These are phyloP conservation scores for Peltaster fructicola DNA, from an alignment of 2,329 filamentous ascomycete genomes.

Conservation along the genomic window DNA sequence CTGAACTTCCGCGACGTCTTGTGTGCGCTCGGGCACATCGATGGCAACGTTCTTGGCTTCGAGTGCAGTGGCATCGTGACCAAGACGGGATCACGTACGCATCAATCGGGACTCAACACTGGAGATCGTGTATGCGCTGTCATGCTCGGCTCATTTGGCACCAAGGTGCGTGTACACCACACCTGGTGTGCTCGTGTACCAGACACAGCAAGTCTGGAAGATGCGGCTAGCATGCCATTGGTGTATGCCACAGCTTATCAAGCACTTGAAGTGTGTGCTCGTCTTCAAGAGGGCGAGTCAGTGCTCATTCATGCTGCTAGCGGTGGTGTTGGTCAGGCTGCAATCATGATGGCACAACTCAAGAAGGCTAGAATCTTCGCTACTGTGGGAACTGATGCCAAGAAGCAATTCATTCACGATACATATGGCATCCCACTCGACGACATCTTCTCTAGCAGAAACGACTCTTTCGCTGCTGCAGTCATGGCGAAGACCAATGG, in stretches of 20 bases:
- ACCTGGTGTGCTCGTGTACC: conserved; percentile 2
- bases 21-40: conserved; percentile 7
- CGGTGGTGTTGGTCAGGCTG: conserved; percentile 17
- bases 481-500: conserved; percentile 13
- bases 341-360: conserved; percentile 11
- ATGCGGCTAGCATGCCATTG: conserved; percentile 1
- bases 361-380: conserved; percentile 16
- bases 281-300: conserved; percentile 17
- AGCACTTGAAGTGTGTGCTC: conserved; percentile 13
- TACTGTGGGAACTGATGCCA: conserved; percentile 14
- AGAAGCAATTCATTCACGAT: conserved; percentile 12
- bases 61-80: conserved; percentile 1
- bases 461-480: conserved; percentile 13
- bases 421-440: conserved; percentile 13
- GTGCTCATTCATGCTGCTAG: conserved; percentile 19
- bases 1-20: conserved; percentile 13
- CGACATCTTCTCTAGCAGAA: conserved; percentile 18
- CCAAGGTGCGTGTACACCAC: background rate
- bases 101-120: too few relatives aligned
- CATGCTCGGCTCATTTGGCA: background rate
- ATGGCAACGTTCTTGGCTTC: background rate
- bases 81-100: background rate
- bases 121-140: conserved; percentile 1
- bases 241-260: conserved; percentile 11
- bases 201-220: background rate